Percentiles rank a stretch among this genome's conserved stretches.
phyloP scores from a whole-genome alignment of 495 filamentous ascomycete species.

The Lasiosphaeria ovina region DNA sequence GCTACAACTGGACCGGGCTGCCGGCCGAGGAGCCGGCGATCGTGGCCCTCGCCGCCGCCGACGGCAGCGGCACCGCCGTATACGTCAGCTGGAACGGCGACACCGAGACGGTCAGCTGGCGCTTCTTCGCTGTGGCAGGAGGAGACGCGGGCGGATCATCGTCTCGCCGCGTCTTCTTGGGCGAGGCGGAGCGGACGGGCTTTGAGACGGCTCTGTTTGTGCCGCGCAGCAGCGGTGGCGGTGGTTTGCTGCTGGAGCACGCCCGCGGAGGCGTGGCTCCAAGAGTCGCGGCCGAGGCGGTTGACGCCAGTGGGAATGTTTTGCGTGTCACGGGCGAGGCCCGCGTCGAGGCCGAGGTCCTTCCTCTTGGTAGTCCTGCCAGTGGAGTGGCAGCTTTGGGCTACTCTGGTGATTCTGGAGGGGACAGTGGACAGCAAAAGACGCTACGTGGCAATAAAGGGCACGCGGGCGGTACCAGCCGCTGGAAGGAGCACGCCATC shows the following conservation, averaged over 20 bases:
- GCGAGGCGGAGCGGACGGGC: constrained; percentile 27
- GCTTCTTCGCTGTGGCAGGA: constrained; percentile 25
- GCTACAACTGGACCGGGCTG: constrained; percentile 38
- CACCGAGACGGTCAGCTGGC: constrained; percentile 36
- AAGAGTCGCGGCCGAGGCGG: constrained; percentile 30
- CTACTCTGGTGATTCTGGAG: neutral
- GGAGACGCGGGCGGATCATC: constrained; percentile 18
- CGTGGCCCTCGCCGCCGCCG: constrained; percentile 25
- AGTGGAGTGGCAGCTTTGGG: neutral
- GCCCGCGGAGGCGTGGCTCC: constrained; percentile 1
- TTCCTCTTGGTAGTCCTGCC: constrained; percentile 1
- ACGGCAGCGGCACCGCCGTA: constrained; percentile 22
- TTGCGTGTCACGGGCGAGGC: constrained; percentile 26
- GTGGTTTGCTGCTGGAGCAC: neutral
- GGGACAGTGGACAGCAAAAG: neutral
- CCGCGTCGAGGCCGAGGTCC: constrained; percentile 27
- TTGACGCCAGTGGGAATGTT: constrained; percentile 25
- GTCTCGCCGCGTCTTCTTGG: constrained; percentile 24
- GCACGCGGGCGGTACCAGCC: neutral
- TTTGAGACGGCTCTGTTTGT: constrained; percentile 36
- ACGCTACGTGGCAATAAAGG: neutral
- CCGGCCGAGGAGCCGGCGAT: constrained; percentile 36
- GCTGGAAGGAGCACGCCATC: neutral
- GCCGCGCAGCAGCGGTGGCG: neutral
- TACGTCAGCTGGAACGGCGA: constrained; percentile 44